Evolutionary conservation across 345 rosid species (phyloP), one percentile per base, ranked within the genome.

Genomic region (Eucalyptus erythrocorys): DNA sequence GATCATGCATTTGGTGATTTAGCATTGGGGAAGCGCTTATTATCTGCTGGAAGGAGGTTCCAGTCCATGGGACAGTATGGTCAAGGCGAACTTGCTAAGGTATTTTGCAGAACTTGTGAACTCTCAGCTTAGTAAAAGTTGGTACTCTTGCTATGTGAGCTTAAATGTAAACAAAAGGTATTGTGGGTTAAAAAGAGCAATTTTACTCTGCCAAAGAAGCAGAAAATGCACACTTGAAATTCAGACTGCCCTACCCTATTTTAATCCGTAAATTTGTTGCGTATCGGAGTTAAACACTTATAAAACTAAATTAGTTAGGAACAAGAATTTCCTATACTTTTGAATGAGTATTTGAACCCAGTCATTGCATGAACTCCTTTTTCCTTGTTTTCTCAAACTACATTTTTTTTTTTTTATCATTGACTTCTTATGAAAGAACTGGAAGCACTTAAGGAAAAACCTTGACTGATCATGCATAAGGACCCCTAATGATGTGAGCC

Each of bases 61-160:
- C 95, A 93, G 57, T 92, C 97, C 76, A 96, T 96, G 97, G 99
- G 99, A 90, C 99, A 94, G 92, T 96, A 95, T 91, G 98, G 98
- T 89, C 93, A 95, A 92, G 99, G 99, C 88, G 99, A 97, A 92
- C 90, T 96, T 86, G 96, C 93, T 86, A 94, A 94, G 99, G 99
- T 97, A 94, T 48, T 15, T 59, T 32, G 71, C 84, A 91, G 14
- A 87, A 87, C 86, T 85, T 87, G 88, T 37, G 85, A 88, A 80
- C 79, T 66, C 89, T 90, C 64, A 1, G 30, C 22, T 85, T 82
- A 32, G 50, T 71, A 37, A 71, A 71, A 37, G 26, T 37, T 22
- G 26, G 42, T 50, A 34, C 30, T 85, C 53, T 32, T 48, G 87
- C 45, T 37, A n/a, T 40, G 59, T 85, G 81, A 17, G 81, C 81